A percentile compares a stretch with the other conserved stretches of the same genome.
Evolutionary conservation across 2,329 filamentous ascomycete genomes (phyloP).

Genomic region (Monilinia vaccinii-corymbosi): DNA sequence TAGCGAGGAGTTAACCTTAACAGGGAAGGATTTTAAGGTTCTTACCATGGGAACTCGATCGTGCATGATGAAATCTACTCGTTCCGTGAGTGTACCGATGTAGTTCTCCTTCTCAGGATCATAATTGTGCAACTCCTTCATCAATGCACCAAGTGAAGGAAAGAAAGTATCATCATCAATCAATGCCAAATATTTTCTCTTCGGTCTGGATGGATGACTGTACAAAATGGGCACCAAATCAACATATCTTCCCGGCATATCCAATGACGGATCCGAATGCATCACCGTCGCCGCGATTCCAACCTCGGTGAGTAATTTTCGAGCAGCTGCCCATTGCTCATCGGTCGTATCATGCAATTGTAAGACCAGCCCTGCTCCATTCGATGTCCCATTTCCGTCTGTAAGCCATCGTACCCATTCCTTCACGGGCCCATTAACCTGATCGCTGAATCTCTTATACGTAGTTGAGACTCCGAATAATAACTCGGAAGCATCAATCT

Average conservation of each 20-base stretch:
- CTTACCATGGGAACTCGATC: conserved; percentile 10
- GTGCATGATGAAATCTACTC: conserved; percentile 25
- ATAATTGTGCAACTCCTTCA: conserved; percentile 29
- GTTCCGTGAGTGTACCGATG: conserved; percentile 28
- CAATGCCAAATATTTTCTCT: conserved; percentile 26
- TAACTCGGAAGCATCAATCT: conserved; percentile 46
- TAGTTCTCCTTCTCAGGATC: conserved; percentile 24
- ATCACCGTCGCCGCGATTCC: conserved; percentile 50
- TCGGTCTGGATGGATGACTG: conserved; percentile 34
- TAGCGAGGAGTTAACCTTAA: conserved; percentile 19
- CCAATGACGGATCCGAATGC: conserved; percentile 42
- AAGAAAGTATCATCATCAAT: conserved; percentile 31
- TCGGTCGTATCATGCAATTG: conserved; percentile 44
- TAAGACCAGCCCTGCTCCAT: conserved; percentile 47
- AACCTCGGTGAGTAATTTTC: conserved; percentile 35
- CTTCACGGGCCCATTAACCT: conserved; percentile 40
- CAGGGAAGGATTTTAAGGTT: neutral
- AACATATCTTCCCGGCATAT: conserved; percentile 52
- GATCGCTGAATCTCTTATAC: conserved; percentile 44
- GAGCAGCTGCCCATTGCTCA: conserved; percentile 41
- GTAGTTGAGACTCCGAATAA: conserved; percentile 53
- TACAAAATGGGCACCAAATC: conserved; percentile 45
- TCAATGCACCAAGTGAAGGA: conserved; percentile 22
- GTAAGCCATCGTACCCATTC: conserved; percentile 54
- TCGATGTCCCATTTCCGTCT: conserved; percentile 44